Percentiles rank a stretch among this genome's conserved stretches.
Conservation (phyloP, 441 rosid species). For the Erysimum cheiri region DNA sequence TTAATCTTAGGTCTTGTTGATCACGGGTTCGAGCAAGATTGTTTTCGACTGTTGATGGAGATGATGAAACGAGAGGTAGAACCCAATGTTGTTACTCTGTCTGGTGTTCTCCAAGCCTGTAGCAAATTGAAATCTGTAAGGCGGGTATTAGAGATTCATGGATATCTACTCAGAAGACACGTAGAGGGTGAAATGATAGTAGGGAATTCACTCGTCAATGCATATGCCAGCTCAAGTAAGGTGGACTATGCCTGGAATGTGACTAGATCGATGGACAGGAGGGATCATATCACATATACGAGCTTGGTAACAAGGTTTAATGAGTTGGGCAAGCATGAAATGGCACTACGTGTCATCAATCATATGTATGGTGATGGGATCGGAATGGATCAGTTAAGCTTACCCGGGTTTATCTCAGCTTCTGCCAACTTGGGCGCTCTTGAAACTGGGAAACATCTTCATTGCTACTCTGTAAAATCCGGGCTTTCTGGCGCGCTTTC, state of each 20-base stretch:
- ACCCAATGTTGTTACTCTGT: slow-evolving; percentile 62
- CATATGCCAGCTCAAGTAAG: slow-evolving; percentile 59
- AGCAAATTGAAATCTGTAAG: slow-evolving; percentile 39
- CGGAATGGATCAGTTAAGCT: slow-evolving; percentile 58
- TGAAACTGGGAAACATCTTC: slow-evolving; percentile 58
- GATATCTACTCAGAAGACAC: slow-evolving; percentile 52
- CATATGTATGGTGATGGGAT: slow-evolving; percentile 52
- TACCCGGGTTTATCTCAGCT: slow-evolving; percentile 64
- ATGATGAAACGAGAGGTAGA: slow-evolving; percentile 59
- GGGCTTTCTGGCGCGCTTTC: slow-evolving; percentile 48
- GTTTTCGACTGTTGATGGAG: slow-evolving; percentile 48
- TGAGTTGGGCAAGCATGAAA: slow-evolving; percentile 54
- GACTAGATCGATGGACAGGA: slow-evolving; percentile 49
- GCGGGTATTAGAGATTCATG: slow-evolving; percentile 56
- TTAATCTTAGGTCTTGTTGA: slow-evolving; percentile 64
- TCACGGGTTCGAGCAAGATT: slow-evolving; percentile 51
- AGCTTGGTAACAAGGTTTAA: slow-evolving; percentile 70
- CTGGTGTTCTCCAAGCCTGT: slow-evolving; percentile 56
- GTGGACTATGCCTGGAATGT: slow-evolving; percentile 56
- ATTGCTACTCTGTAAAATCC: slow-evolving; percentile 53
- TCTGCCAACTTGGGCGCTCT: slow-evolving; percentile 50
- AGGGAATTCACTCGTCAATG: slow-evolving; percentile 67
- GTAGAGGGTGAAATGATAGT: slow-evolving; percentile 44
- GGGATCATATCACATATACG: slow-evolving; percentile 67
- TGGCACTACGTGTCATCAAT: slow-evolving; percentile 53